These are phyloP conservation scores for Zygoascus flipseniorum DNA, from an alignment of 805 yeast genomes.

Conservation along the genomic window DNA sequence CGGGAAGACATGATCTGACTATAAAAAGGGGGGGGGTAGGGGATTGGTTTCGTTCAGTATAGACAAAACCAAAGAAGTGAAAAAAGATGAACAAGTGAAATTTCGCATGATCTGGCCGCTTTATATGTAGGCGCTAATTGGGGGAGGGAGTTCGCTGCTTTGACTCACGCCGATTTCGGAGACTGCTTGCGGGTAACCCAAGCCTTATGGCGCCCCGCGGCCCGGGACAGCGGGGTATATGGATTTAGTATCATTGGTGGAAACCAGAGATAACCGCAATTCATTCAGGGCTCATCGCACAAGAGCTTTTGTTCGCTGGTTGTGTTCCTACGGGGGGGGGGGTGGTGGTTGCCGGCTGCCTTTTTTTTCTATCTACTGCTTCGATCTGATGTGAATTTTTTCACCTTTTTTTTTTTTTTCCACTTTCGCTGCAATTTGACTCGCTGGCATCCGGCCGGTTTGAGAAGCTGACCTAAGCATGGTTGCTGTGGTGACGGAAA, in stretches of 20 bases:
- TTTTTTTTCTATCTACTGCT: no score
- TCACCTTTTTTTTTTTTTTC: no score
- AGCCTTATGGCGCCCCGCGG: neutral
- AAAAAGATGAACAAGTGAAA: neutral
- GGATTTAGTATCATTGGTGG: no score
- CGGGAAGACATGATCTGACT: constrained; percentile 15
- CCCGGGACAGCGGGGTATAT: neutral
- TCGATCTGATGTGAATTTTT: no score
- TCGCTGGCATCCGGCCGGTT: no score
- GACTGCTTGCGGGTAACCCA: neutral
- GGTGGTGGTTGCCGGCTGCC: no score
- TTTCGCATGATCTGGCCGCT: neutral
- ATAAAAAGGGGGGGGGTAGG: neutral
- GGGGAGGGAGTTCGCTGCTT: neutral
- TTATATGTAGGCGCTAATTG: neutral
- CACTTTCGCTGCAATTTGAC: no score
- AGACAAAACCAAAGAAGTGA: neutral
- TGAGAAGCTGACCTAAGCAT: no score
- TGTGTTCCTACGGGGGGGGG: no score
- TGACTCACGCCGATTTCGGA: constrained; percentile 1
- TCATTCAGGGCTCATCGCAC: no score
- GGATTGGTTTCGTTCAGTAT: neutral
- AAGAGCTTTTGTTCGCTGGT: no score
- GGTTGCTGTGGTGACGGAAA: neutral
- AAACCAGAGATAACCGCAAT: no score